Percentiles rank a stretch among this genome's conserved stretches.
phyloP scores from a whole-genome alignment of 345 rosid species.

The Sisymbrium altissimum region DNA sequence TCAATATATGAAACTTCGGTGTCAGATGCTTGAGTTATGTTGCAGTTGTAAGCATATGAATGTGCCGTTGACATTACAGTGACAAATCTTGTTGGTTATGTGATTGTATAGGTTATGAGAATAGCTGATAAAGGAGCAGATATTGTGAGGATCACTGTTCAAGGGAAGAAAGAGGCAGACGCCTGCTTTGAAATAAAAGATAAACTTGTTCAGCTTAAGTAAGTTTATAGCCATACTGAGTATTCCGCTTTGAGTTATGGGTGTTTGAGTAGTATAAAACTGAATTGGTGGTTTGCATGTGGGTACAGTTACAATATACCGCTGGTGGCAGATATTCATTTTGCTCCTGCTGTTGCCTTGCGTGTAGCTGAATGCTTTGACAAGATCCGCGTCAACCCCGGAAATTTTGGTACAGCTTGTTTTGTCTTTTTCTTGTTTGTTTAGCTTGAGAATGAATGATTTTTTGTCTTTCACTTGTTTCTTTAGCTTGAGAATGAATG shows the following conservation, averaged over 20 bases:
- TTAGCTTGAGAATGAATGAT: neutral
- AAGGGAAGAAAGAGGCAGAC: constrained; percentile 98
- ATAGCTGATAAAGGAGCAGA: constrained; percentile 94
- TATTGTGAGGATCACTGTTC: constrained; percentile 93
- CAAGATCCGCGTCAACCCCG: constrained; percentile 97
- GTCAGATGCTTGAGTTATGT: neutral
- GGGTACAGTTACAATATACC: constrained; percentile 86
- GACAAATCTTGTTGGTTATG: constrained; percentile 14
- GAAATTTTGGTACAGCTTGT: constrained; percentile 70
- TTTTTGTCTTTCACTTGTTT: constrained; percentile 9
- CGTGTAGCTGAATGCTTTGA: constrained; percentile 96
- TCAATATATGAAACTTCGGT: neutral
- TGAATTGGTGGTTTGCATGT: constrained; percentile 3
- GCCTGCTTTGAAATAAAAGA: constrained; percentile 95
- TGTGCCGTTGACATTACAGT: neutral
- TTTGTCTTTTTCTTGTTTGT: constrained; percentile 8
- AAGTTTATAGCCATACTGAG: constrained; percentile 12
- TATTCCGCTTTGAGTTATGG: neutral
- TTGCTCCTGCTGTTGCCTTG: constrained; percentile 88
- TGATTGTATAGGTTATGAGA: constrained; percentile 68
- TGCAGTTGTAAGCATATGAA: neutral
- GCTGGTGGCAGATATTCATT: constrained; percentile 96
- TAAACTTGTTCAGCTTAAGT: constrained; percentile 91
- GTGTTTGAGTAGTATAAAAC: constrained; percentile 9
- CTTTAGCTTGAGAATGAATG: neutral